Evolutionary conservation across 768 basidiomycete genomes (phyloP), one percentile per base, ranked within the genome.

Genomic region (Strobilomyces dryophilus): DNA sequence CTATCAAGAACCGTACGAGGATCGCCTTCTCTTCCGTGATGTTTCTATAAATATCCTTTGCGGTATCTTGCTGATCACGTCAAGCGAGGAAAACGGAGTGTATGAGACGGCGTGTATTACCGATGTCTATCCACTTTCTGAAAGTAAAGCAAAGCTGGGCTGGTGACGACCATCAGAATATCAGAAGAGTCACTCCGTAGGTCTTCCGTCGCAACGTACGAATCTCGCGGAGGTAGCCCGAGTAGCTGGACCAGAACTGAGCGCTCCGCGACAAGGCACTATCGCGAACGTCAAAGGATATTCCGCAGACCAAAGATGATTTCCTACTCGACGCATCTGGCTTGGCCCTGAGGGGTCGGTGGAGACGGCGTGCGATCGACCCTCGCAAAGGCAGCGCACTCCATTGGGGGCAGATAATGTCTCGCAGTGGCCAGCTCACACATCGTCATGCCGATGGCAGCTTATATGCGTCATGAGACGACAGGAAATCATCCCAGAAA

Each of bases 231-330:
- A 91, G 74, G 68, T 91, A 89, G 0, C 89, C 89, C 3, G 89
- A 91, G 67, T 89, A 90, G 52, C 86, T 89, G 4, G 89, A 89
- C 89, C 89, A 91, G 61, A 84, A 85, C 61, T 91, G 89, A 8
- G 88, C 81, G 63, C 89, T 90, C 45, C 87, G 75, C 15, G 87
- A 82, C 10, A 91, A 69, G 12, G 89, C 85, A 51, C 88, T 90
- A 58, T 41, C 6, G 18, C 11, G 17, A 29, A 32, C 1, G 49
- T 57, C 48, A 59, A 53, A 9, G 8, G 27, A 41, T 51, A 34
- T 42, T 45, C 46, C 42, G 51, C 36, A 4, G 34, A 45, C 27
- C 49, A 44, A 36, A 9, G 27, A 27, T 2, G 49, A 32, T 31
- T 51, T 57, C 74, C 45, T 59, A 83, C 81, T 79, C 79, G 11